Evolutionary conservation across 495 filamentous ascomycete genomes (phyloP), one percentile per base, ranked within the genome.

Genomic region (Podospora pseudocomata): DNA sequence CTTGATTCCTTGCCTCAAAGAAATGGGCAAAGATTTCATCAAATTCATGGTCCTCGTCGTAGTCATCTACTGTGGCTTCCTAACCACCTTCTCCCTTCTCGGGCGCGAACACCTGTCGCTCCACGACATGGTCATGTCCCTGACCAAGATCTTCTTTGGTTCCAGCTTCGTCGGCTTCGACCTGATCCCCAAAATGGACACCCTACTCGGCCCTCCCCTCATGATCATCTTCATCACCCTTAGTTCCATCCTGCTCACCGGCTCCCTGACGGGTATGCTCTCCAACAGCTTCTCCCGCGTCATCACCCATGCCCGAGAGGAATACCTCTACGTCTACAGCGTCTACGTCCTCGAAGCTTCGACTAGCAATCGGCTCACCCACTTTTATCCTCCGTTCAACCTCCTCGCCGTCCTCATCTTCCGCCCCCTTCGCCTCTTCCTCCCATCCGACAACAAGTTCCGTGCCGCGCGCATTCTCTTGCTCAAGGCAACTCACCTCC

Each of bases 21-120:
- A 95, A 78, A 95, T 95, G 92, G 93, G 92, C 20, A 96, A 93
- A 79, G 92, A 95, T 67, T 97, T 97, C 73, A 78, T 95, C 73
- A 94, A 94, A 69, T 97, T 97, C 77, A 86, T 94, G 75, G 88
- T 91, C 15, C 83, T 97, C n/a, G 92, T 98, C 23, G 79, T 90
- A 60, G 88, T 97, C 65, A 80, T 97, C 70, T 97, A 96, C 74
- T 71, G 83, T 66, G 93, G 94, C 67, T 98, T 97, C 80, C 80
- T 97, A 30, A 96, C 94, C 0, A 97, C 93, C 0, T 97, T 97
- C 74, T 90, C 91, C 1, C 87, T 97, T 68, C 86, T 98, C 66
- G 94, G 91, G 27, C 86, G 94, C 70, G 91, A 93, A 71, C 78
- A 82, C 16, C 92, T 91, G 72, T 87, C 87, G 23, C 84, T 91